Evolutionary conservation across 2,329 filamentous ascomycete species (phyloP).

Genomic region (Parascedosporium putredinis): DNA sequence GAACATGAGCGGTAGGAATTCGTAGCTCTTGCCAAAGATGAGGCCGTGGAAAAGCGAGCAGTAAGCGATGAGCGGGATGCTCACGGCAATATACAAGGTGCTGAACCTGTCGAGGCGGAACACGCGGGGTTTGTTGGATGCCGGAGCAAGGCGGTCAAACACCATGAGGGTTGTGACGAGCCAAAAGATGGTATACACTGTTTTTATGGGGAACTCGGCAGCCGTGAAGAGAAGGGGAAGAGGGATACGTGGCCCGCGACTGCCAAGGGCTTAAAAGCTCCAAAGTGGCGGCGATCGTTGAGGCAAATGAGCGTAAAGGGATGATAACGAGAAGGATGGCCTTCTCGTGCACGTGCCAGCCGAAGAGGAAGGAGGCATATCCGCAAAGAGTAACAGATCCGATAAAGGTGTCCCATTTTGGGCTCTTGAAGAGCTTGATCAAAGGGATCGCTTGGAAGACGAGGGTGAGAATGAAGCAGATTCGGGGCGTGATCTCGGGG

Average conservation of each 20-base stretch:
- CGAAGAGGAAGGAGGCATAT: slow-evolving; percentile 93
- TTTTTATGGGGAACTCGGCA: slow-evolving; percentile 89
- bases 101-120: slow-evolving; percentile 89
- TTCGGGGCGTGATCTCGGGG: slow-evolving; percentile 69
- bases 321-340: slow-evolving; percentile 90
- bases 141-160: slow-evolving; percentile 81
- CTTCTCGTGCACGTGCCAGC: slow-evolving; percentile 98
- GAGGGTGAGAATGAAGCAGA: slow-evolving; percentile 75
- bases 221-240: slow-evolving; percentile 90
- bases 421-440: slow-evolving; percentile 67
- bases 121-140: slow-evolving; percentile 62
- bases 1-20: slow-evolving; percentile 95
- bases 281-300: slow-evolving; percentile 78
- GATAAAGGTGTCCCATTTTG: slow-evolving; percentile 82
- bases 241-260: slow-evolving; percentile 92
- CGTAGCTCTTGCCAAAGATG: slow-evolving; percentile 72
- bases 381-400: slow-evolving; percentile 85
- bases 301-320: slow-evolving; percentile 90
- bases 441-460: slow-evolving; percentile 72
- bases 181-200: slow-evolving; percentile 87
- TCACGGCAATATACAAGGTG: slow-evolving; percentile 77
- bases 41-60: slow-evolving; percentile 74
- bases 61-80: slow-evolving; percentile 82
- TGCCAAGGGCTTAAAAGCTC: slow-evolving; percentile 82
- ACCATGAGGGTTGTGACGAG: slow-evolving; percentile 72